A percentile compares a stretch with the other conserved stretches of the same genome.
These are phyloP conservation scores for Chrysopogon serrulatus DNA, from an alignment of 176 grass and related monocot genomes.

Conservation along the genomic window DNA sequence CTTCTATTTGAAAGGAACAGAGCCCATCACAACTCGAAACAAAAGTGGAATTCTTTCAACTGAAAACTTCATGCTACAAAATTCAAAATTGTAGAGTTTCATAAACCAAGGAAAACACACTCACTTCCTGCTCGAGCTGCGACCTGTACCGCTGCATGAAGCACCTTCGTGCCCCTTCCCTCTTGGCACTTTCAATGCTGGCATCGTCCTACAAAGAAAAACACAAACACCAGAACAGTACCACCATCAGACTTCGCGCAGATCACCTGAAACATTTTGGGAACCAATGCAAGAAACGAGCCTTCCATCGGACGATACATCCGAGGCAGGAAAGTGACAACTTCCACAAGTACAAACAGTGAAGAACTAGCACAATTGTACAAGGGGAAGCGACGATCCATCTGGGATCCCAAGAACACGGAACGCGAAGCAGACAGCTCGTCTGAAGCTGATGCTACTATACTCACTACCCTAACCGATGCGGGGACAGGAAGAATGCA, in stretches of 20 bases:
- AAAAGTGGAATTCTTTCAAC: background rate
- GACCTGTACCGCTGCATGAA: constrained; percentile 54
- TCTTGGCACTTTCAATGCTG: constrained; percentile 34
- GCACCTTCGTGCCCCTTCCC: constrained; percentile 24
- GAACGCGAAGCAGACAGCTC: constrained; percentile 20
- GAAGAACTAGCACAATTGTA: constrained; percentile 6
- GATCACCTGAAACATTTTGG: background rate
- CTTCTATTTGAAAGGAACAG: background rate
- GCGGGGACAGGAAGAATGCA: background rate
- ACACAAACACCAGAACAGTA: background rate
- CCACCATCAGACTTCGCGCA: background rate
- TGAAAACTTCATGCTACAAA: background rate
- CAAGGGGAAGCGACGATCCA: constrained; percentile 32
- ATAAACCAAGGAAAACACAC: constrained; percentile 23
- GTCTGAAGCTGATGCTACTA: constrained; percentile 6
- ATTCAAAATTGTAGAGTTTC: background rate
- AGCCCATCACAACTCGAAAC: background rate
- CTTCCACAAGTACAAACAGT: background rate
- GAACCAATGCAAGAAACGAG: constrained; percentile 3
- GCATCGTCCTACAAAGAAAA: constrained; percentile 45
- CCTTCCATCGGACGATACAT: background rate
- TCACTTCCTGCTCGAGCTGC: constrained; percentile 80
- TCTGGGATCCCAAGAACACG: constrained; percentile 28
- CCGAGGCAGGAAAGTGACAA: constrained; percentile 1
- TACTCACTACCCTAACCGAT: background rate